Conservation (phyloP, 768 basidiomycete species). For the Dictyophora rubrovolvata region DNA sequence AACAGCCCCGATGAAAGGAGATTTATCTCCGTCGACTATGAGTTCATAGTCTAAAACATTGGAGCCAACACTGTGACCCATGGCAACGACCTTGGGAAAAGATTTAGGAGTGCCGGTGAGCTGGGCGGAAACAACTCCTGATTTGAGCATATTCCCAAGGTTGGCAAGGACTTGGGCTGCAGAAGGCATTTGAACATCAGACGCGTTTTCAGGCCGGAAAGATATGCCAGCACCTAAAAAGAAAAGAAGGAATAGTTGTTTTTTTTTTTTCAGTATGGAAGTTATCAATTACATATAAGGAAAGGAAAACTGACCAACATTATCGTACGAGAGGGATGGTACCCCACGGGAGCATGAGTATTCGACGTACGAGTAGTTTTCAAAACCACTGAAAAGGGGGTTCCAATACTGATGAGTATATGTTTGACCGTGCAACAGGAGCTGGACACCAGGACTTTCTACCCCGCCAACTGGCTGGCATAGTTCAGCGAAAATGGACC, state of each 20-base stretch:
- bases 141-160: not conserved
- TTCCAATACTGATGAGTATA: constrained; percentile 7
- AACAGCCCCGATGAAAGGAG: not conserved
- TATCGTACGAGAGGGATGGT: constrained; percentile 5
- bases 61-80: not conserved
- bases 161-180: not conserved
- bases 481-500: constrained; percentile 1
- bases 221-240: not conserved
- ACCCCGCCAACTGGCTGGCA: constrained; percentile 3
- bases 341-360: not conserved
- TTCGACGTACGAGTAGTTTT: constrained; percentile 6
- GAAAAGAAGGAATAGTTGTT: not conserved
- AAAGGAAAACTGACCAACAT: not conserved
- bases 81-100: not conserved
- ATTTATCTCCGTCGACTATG: not conserved
- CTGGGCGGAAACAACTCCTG: not conserved
- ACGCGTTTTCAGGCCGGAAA: not conserved
- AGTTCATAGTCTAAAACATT: not conserved
- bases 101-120: not conserved
- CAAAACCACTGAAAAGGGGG: not conserved
- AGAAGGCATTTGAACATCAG: not conserved
- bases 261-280: not conserved
- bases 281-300: not conserved
- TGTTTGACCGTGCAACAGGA: constrained; percentile 4
- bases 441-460: not conserved